These are phyloP conservation scores for Lepidium campestre DNA, from an alignment of 441 rosid genomes.

Conservation along the genomic window DNA sequence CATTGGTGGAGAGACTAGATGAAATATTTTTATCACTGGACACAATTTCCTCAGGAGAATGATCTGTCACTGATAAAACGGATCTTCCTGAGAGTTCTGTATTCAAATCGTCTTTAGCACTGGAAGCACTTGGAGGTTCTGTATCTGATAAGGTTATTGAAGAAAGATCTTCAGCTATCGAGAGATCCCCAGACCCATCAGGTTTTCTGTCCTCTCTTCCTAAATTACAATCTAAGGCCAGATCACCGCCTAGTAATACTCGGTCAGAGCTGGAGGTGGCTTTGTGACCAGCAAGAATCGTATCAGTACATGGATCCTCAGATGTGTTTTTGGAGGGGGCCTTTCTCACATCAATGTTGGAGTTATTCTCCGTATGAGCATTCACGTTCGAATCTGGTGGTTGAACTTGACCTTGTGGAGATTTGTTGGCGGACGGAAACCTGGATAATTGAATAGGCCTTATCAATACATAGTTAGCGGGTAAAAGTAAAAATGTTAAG, in stretches of 20 bases:
- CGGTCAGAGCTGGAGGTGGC: conserved; percentile 25
- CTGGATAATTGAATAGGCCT: conserved; percentile 32
- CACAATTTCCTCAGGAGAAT: conserved; percentile 16
- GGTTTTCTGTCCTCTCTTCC: conserved; percentile 19
- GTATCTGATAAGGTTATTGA: conserved; percentile 1
- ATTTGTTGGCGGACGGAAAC: conserved; percentile 31
- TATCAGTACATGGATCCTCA: conserved; percentile 28
- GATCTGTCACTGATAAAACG: conserved; percentile 18
- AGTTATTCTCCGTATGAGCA: conserved; percentile 27
- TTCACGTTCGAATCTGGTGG: conserved; percentile 23
- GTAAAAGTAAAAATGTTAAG: not conserved
- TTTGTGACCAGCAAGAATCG: conserved; percentile 17
- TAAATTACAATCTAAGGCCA: conserved; percentile 12
- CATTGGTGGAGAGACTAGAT: conserved; percentile 26
- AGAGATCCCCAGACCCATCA: conserved; percentile 20
- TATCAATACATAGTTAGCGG: conserved; percentile 3
- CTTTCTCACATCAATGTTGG: conserved; percentile 19
- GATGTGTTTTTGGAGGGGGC: conserved; percentile 20
- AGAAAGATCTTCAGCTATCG: conserved; percentile 13
- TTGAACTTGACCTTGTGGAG: conserved; percentile 28
- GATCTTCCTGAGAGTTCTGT: conserved; percentile 7
- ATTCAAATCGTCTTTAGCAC: conserved; percentile 8
- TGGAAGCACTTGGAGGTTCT: conserved; percentile 13
- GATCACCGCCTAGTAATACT: conserved; percentile 17
- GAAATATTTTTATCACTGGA: conserved; percentile 24